Base-by-base conservation (phyloP, 805 yeast genomes). In the Schwanniomyces occidentalis region DNA sequence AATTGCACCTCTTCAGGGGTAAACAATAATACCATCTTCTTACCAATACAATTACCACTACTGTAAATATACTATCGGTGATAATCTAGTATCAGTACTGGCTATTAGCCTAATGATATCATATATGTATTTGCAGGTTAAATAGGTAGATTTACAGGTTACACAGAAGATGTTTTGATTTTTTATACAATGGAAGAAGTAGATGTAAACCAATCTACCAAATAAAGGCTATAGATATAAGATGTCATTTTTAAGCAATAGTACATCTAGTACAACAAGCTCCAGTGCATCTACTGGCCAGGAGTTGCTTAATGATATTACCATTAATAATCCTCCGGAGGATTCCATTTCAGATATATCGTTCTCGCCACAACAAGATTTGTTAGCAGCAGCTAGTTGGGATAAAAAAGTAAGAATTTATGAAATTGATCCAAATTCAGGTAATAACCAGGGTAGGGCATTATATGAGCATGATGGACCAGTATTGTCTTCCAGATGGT, bases 371-470 rank as follows among this genome's bases (percentile, higher is more conserved):
- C 85, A 74, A 45, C 91, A 84, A 13, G 96, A 93, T 46, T 70
- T 79, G 39, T 58, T 93, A 40, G 78, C 95, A 3, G 93, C 80
- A 3, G 76, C 95, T 12, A 82, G 95, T 12, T 93, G 99, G 99
- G 99, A 93, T 63, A 85, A 84, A 50, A 89, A 88, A 56, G 96
- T 88, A 26, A 75, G 98, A 42, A 82, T 93, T 36, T 93, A 93
- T 70, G 98, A 93, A 59, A 79, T 90, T 12, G 75, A 71, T 55
- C 73, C 81, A 27, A 69, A 73, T 35, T 73, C 76, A 24, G 96
- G 96, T 4, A 76, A 77, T 37, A 80, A 87, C 18, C 93, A 85
- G 51, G 96, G 96, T 6, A 67, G 95, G 32, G 96, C 97, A 0
- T 58, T 90, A 52, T 90, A 75, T 59, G 95, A 86, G 54, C 97